A percentile compares a stretch with the other conserved stretches of the same genome.
phyloP scores from a whole-genome alignment of 164 flowering plant genomes.

The Tetrastigma voinierianum region DNA sequence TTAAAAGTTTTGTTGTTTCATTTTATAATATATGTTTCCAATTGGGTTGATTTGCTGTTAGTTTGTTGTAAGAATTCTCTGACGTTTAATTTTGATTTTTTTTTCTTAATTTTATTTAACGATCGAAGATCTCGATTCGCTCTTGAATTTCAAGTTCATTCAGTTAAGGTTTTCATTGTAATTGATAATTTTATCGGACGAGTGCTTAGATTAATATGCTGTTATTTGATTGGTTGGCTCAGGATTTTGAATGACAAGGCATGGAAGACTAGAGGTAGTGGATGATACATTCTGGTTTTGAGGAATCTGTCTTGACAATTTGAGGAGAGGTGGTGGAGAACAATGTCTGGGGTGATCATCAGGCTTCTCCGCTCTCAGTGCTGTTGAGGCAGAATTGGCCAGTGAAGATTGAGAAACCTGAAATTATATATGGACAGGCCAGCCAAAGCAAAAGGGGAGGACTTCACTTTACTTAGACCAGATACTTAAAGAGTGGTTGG shows the following conservation, averaged over 20 bases:
- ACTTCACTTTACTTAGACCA: constrained; percentile 74
- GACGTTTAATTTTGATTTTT: neutral
- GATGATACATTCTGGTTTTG: neutral
- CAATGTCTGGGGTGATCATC: constrained; percentile 69
- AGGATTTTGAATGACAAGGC: constrained; percentile 7
- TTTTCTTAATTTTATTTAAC: neutral
- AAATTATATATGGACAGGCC: constrained; percentile 76
- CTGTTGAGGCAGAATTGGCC: constrained; percentile 81
- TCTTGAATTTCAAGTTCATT: no score
- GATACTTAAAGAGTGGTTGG: constrained; percentile 73
- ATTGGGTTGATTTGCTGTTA: neutral
- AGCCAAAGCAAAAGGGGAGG: constrained; percentile 94
- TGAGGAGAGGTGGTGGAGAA: constrained; percentile 13
- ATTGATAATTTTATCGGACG: no score
- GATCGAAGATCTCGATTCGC: neutral
- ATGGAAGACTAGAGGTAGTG: constrained; percentile 8
- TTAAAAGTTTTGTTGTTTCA: neutral
- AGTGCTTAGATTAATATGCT: no score
- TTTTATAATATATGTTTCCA: neutral
- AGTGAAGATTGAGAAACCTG: constrained; percentile 84
- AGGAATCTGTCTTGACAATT: neutral
- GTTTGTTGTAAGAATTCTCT: neutral
- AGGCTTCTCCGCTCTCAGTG: constrained; percentile 87
- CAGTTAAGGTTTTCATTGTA: no score
- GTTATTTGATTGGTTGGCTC: constrained; percentile 2